Conservation (phyloP, 2,329 filamentous ascomycete species). For the Aspergillus ibericus region DNA sequence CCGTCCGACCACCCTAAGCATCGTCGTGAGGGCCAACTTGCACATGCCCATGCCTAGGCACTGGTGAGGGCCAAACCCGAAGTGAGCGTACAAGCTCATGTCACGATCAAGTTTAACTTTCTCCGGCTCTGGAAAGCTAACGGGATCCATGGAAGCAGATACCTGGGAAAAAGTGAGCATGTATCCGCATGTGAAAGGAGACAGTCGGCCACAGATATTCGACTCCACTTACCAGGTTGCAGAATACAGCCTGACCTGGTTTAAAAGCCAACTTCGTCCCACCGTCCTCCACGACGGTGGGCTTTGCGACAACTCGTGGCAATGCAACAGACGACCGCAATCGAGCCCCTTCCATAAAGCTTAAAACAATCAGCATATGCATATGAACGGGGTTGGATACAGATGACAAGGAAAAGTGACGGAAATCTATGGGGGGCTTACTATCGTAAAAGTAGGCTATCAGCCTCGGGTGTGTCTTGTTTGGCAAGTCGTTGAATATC, state of each 20-base stretch:
- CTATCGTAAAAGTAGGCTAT: conserved; percentile 54
- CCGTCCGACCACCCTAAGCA: conserved; percentile 43
- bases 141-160: conserved; percentile 37
- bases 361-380: conserved; percentile 13
- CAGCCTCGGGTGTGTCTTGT: conserved; percentile 45
- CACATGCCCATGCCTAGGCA: conserved; percentile 54
- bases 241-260: conserved; percentile 36
- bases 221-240: conserved; percentile 36
- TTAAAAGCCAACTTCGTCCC: conserved; percentile 34
- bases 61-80: conserved; percentile 62
- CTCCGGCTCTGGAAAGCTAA: conserved; percentile 40
- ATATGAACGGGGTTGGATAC: not conserved
- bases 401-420: not conserved
- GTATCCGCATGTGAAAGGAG: not conserved
- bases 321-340: conserved; percentile 40
- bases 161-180: conserved; percentile 23
- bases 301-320: conserved; percentile 36
- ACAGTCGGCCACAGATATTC: not conserved
- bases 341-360: conserved; percentile 44
- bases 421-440: conserved; percentile 23
- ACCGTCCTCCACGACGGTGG: conserved; percentile 36
- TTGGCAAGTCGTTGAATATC: conserved; percentile 51
- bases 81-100: conserved; percentile 63
- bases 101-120: conserved; percentile 63
- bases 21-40: conserved; percentile 37